Conservation (phyloP, 1,284 basidiomycete species). For the Somion occarium region DNA sequence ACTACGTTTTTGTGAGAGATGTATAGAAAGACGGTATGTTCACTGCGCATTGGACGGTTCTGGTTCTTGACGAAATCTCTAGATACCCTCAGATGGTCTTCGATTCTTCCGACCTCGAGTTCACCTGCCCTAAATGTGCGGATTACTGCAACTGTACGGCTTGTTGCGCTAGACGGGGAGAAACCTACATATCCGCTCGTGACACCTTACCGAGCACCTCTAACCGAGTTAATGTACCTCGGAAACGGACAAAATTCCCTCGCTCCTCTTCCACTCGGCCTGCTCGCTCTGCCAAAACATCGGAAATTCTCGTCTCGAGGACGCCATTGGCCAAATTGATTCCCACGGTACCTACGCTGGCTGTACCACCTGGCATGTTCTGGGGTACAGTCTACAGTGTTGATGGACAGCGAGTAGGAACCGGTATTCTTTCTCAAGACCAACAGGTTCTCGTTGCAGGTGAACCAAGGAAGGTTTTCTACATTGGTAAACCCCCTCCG, state of each 20-base stretch:
- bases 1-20: conserved; percentile 21
- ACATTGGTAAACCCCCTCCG: neutral
- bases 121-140: conserved; percentile 22
- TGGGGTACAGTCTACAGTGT: conserved; percentile 21
- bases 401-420: conserved; percentile 17
- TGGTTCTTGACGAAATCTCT: neutral
- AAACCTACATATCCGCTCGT: conserved; percentile 16
- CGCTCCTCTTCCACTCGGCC: too few relatives aligned
- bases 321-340: too few relatives aligned
- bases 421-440: conserved; percentile 17
- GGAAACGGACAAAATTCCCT: too few relatives aligned
- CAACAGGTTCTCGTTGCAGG: conserved; percentile 9
- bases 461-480: neutral
- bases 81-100: conserved; percentile 25
- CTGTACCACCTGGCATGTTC: conserved; percentile 9
- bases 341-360: neutral
- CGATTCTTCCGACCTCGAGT: conserved; percentile 15
- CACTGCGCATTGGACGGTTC: neutral
- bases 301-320: too few relatives aligned
- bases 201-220: too few relatives aligned
- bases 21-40: conserved; percentile 22
- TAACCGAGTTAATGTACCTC: too few relatives aligned
- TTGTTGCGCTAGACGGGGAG: conserved; percentile 20
- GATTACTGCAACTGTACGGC: conserved; percentile 24
- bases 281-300: too few relatives aligned